Base-by-base conservation (phyloP, 2,329 filamentous ascomycete species). In the Alternaria brassicicola region DNA sequence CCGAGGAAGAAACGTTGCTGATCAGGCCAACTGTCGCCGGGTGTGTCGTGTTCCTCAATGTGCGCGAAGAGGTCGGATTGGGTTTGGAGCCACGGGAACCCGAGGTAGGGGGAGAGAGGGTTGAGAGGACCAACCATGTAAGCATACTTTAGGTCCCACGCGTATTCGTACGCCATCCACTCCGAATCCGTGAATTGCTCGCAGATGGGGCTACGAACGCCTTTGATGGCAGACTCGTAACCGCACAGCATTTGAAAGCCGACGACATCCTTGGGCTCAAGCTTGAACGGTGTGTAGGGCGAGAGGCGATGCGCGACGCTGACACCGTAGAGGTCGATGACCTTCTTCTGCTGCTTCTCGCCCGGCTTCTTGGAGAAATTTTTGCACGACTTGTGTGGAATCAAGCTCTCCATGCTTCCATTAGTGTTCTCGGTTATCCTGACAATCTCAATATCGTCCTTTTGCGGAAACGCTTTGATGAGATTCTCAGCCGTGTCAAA, bases 41-140 rank as follows among this genome's bases (percentile, higher is more conserved):
- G 2, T 71, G 72, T 51, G 83, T 77, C 25, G 75, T 71, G 65
- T 39, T 62, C 50, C 17, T 63, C 52, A 28, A 73, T 73, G 26
- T 70, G 64, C 15, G 52, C 28, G 51, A 73, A 73, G 26, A 73
- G 51, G 13, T 72, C 67, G 0, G 85, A 79, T 2, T 86, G 88
- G 0, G 86, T 82, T 62, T 88, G 86, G 4, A 89, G 70, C 88
- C 88, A 90, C 0, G 88, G 88, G 53, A 87, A 83, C 2, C 88
- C 88, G 3, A 89, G 80, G 36, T 81, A 81, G 0, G 85, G 85
- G 0, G 85, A 82, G 0, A 85, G 74, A 12, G 71, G 71, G 61
- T 84, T 86, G 4, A 87, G 86, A 52, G 89, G 89, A 8, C 88
- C 88, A 5, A 83, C 78, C 76, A 89, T 89, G 74, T 87, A 85